Base-by-base conservation (phyloP, 805 yeast genomes). In the Lipomyces mesembrius region DNA sequence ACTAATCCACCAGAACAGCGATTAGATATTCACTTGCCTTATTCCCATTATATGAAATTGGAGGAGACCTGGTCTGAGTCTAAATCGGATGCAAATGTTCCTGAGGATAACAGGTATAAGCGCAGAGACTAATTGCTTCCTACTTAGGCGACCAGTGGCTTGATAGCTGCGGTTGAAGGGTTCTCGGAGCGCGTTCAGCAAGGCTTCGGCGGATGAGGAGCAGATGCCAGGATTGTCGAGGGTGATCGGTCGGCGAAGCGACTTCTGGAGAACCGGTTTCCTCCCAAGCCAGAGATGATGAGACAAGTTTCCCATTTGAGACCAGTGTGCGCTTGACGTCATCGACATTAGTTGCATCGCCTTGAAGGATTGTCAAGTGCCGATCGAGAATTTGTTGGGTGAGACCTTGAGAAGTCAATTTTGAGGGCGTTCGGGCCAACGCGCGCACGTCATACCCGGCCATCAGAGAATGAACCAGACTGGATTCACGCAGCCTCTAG, bases 401-500 rank as follows among this genome's bases (percentile, higher is more conserved):
- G 53, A 49, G 53, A 49, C 53, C 53, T 49, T 49, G 53, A 49
- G 53, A 49, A 6, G 53, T 49, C 53, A 49, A 49, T 22, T 49
- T 49, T n/a, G 53, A 49, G 1, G 53, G 27, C 14, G 53, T 49
- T 49, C 53, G 27, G 22, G 53, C 53, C 53, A 49, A 14, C 22
- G 27, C 53, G 22, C 4, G 6, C 11, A 49, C 53, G n/a, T 49
- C 22, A 49, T 49, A 49, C 11, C 53, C 53, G 27, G 53, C 53
- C 2, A 49, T 27, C 22, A 49, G 53, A 14, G 53, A 49, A n/a
- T 49, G 53, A 14, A 8, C 53, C 27, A 49, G 22, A 49, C 4
- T 49, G 5, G 53, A n/a, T 49, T 49, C 27, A 27, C 53, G 53
- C 53, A 49, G 27, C 53, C 53, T 49, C 53, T 27, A 6, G 53